Evolutionary conservation across 768 basidiomycete genomes (phyloP).

Genomic region (Paxillus involutus): DNA sequence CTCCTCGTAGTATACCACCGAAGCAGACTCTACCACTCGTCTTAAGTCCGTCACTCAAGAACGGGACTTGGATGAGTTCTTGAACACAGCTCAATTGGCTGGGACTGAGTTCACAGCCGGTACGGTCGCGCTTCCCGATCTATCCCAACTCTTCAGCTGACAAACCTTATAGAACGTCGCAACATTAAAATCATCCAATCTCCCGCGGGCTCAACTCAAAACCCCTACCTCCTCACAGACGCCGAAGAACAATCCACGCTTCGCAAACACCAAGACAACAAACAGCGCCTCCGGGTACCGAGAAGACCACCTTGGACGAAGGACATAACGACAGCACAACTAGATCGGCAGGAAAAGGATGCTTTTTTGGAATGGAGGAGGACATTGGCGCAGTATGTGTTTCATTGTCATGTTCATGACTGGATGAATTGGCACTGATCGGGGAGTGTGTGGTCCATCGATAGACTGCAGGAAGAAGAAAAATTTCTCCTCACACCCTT

Average conservation of each 20-base stretch:
- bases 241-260: conserved; percentile 78
- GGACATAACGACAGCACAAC: conserved; percentile 67
- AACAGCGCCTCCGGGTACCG: conserved; percentile 78
- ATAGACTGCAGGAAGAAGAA: conserved; percentile 83
- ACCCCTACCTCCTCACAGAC: conserved; percentile 83
- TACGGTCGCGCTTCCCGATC: conserved; percentile 34
- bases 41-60: conserved; percentile 96
- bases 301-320: conserved; percentile 89
- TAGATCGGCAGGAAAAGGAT: conserved; percentile 88
- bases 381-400: conserved; percentile 82
- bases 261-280: conserved; percentile 74
- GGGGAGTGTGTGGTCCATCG: neutral
- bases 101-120: conserved; percentile 96
- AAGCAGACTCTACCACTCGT: conserved; percentile 62
- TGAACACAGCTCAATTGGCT: conserved; percentile 92
- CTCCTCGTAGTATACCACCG: conserved; percentile 60
- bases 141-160: conserved; percentile 6
- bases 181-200: conserved; percentile 78
- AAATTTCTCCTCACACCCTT: conserved; percentile 92
- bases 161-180: conserved; percentile 54
- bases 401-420: neutral
- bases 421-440: neutral
- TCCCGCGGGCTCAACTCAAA: conserved; percentile 51
- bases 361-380: conserved; percentile 93
- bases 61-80: conserved; percentile 91